A percentile compares a stretch with the other conserved stretches of the same genome.
Evolutionary conservation across 1,139 yeast genomes (phyloP).

Genomic region (Diutina scorzettiae): DNA sequence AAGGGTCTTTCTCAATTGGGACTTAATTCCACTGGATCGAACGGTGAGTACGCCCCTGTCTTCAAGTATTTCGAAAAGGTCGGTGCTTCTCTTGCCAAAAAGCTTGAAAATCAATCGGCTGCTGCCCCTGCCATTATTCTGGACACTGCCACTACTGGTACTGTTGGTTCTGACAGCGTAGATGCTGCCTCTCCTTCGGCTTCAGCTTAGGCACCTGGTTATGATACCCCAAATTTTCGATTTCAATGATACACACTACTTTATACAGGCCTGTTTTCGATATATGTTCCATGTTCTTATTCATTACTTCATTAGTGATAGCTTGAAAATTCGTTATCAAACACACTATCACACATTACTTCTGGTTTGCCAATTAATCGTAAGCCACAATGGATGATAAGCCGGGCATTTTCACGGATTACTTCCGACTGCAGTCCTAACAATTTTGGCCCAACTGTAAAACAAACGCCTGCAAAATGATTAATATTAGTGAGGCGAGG

Average conservation of each 20-base stretch:
- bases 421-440: constrained; percentile 11
- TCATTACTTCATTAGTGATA: not conserved
- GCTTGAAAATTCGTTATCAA: constrained; percentile 6
- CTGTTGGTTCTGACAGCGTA: no score
- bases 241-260: not conserved
- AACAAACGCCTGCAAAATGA: constrained; percentile 11
- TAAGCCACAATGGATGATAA: constrained; percentile 11
- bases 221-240: not conserved
- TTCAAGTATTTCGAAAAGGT: not conserved
- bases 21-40: not conserved
- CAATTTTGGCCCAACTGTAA: constrained; percentile 10
- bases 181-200: not conserved
- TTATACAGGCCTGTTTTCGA: not conserved
- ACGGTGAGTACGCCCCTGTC: not conserved
- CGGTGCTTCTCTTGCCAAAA: not conserved
- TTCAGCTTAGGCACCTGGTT: not conserved
- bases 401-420: constrained; percentile 11
- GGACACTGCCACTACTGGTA: not conserved
- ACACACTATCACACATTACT: constrained; percentile 10
- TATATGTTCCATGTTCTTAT: not conserved
- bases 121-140: not conserved
- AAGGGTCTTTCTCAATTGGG: not conserved
- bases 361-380: constrained; percentile 10
- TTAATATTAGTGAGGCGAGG: constrained; percentile 12
- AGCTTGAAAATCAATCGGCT: not conserved